Percentiles rank a stretch among this genome's conserved stretches.
These are phyloP conservation scores for Venustampulla echinocandica DNA, from an alignment of 495 filamentous ascomycete genomes.

Conservation along the genomic window DNA sequence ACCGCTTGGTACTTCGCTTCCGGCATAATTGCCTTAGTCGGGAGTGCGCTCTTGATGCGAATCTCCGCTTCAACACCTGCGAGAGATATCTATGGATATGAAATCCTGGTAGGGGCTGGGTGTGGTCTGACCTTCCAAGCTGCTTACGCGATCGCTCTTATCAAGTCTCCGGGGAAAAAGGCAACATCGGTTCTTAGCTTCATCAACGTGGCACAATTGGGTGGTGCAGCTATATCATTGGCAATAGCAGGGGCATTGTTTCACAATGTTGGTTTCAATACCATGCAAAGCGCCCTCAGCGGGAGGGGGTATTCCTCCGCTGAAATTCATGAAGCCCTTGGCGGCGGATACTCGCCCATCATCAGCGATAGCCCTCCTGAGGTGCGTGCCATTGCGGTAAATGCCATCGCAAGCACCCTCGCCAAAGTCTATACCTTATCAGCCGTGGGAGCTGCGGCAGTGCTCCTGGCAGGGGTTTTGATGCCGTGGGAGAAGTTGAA, in stretches of 20 bases:
- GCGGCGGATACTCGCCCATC: too few species aligned
- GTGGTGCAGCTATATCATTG: conserved; percentile 36
- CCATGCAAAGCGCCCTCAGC: too few species aligned
- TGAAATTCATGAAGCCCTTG: too few species aligned
- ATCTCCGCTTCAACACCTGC: conserved; percentile 24
- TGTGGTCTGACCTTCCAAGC: conserved; percentile 36
- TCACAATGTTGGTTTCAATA: conserved; percentile 30
- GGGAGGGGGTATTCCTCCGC: too few species aligned
- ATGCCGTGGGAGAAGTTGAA: too few species aligned
- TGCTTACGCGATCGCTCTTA: conserved; percentile 36
- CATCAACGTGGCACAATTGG: conserved; percentile 39
- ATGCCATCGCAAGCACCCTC: too few species aligned
- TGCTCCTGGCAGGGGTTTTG: too few species aligned
- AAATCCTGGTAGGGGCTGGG: conserved; percentile 39
- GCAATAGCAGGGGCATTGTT: conserved; percentile 41
- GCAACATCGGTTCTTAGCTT: conserved; percentile 35
- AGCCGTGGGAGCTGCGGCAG: too few species aligned
- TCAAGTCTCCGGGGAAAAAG: conserved; percentile 26
- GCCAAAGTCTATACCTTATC: too few species aligned
- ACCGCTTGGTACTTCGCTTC: conserved; percentile 43
- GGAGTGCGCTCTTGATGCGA: conserved; percentile 39
- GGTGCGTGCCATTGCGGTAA: too few species aligned
- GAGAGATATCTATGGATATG: conserved; percentile 38
- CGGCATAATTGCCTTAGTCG: conserved; percentile 38
- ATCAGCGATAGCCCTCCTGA: too few species aligned